Conservation (phyloP, 768 basidiomycete species). For the Tylopilus vinaceipallidus region DNA sequence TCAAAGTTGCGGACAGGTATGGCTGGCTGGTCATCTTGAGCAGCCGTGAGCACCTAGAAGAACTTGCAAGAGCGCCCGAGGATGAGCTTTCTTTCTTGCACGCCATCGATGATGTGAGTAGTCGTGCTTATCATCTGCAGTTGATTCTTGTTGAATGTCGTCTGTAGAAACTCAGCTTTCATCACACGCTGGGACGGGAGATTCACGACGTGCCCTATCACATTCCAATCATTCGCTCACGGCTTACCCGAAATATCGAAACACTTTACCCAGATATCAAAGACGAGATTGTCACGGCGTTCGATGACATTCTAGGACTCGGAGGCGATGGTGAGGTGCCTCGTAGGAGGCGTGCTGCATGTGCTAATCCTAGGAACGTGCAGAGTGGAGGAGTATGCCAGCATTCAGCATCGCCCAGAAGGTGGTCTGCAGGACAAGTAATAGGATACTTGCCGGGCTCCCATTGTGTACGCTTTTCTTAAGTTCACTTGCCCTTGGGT, state of each 20-base stretch:
- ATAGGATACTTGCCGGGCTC: constrained; percentile 47
- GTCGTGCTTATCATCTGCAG: neutral
- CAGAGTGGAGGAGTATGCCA: neutral
- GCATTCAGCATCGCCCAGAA: constrained; percentile 16
- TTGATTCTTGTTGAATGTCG: neutral
- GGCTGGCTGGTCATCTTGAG: no score
- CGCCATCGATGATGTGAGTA: constrained; percentile 35
- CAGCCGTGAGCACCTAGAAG: no score
- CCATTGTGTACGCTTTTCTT: constrained; percentile 36
- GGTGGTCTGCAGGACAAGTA: constrained; percentile 41
- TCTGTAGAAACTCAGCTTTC: constrained; percentile 33
- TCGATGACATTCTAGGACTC: constrained; percentile 11
- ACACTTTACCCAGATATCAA: constrained; percentile 39
- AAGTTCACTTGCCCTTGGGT: neutral
- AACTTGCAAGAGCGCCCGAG: constrained; percentile 19
- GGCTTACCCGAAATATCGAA: constrained; percentile 39
- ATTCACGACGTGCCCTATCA: constrained; percentile 21
- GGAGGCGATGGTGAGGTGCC: neutral
- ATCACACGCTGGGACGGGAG: constrained; percentile 37
- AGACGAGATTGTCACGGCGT: constrained; percentile 42
- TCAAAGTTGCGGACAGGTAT: no score
- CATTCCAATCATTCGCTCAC: constrained; percentile 23
- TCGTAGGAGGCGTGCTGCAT: no score
- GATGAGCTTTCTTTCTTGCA: constrained; percentile 37
- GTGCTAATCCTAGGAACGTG: neutral